Percentiles rank a stretch among this genome's conserved stretches.
Conservation (phyloP, 2,329 filamentous ascomycete species). For the Chaetomium sp. region DNA sequence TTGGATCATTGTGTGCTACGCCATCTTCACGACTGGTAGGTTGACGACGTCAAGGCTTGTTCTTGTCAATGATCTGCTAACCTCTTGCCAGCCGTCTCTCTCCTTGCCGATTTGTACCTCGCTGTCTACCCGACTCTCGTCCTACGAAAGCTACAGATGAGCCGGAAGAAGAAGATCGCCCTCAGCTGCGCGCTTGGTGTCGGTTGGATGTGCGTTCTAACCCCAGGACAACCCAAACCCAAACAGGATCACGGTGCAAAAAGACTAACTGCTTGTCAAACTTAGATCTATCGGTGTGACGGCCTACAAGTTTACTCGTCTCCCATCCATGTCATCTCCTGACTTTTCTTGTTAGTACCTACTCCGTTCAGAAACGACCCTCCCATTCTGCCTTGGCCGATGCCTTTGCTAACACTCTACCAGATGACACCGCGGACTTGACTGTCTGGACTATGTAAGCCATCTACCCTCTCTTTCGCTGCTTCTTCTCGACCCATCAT, state of each 20-base stretch:
- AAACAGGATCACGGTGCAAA: not conserved
- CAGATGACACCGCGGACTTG: constrained; percentile 34
- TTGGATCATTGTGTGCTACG: constrained; percentile 33
- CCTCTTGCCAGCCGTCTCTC: constrained; percentile 26
- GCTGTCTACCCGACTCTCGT: constrained; percentile 36
- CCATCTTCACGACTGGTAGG: constrained; percentile 20
- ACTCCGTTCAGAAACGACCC: constrained; percentile 22
- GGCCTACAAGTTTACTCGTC: constrained; percentile 29
- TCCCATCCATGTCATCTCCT: constrained; percentile 11
- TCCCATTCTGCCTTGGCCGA: too few species aligned
- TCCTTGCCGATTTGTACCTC: constrained; percentile 35
- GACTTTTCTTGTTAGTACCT: constrained; percentile 21
- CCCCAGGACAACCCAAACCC: not conserved
- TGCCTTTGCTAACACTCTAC: not conserved
- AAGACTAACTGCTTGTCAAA: not conserved
- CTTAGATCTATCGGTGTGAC: constrained; percentile 21
- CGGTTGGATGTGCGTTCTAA: constrained; percentile 27
- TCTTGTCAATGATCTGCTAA: constrained; percentile 16
- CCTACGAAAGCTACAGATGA: constrained; percentile 33
- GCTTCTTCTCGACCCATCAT: not conserved
- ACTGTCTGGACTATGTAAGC: constrained; percentile 35
- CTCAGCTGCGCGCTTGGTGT: constrained; percentile 33
- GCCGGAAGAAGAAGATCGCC: constrained; percentile 36
- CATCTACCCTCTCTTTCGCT: not conserved
- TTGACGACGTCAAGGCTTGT: not conserved